Percentiles rank a stretch among this genome's conserved stretches.
Conservation (phyloP, 306 rosid species). For the Acacia crassicarpa region DNA sequence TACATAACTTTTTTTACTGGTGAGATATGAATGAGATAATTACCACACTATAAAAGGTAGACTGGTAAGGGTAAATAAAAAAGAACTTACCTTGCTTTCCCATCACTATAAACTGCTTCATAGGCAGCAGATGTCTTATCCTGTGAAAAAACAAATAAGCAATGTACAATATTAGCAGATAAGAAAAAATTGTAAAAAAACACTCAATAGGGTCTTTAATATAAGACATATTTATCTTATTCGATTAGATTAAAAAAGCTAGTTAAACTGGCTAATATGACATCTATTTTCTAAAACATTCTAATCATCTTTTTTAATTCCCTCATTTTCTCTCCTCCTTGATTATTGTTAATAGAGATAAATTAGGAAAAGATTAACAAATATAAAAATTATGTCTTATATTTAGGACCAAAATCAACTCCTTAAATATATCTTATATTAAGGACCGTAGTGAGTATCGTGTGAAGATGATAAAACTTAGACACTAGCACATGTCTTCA, state of each 20-base stretch:
- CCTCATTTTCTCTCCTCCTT: too few species aligned
- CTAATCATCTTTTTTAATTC: too few species aligned
- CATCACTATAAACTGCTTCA: slow-evolving; percentile 47
- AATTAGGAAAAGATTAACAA: too few species aligned
- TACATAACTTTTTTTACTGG: neutral
- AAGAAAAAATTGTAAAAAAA: neutral
- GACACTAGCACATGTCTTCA: neutral
- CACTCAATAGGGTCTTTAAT: neutral
- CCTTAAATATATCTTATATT: too few species aligned
- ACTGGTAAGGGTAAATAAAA: neutral
- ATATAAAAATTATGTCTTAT: too few species aligned
- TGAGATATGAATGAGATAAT: neutral
- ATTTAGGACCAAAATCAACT: too few species aligned
- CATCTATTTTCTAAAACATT: too few species aligned
- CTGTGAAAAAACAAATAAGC: slow-evolving; percentile 18
- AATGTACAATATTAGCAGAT: neutral
- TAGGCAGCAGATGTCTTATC: slow-evolving; percentile 45
- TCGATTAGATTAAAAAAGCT: too few species aligned
- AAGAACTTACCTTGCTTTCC: slow-evolving; percentile 40
- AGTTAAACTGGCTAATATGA: too few species aligned
- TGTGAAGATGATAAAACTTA: neutral
- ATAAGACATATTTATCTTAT: too few species aligned
- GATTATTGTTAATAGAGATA: too few species aligned
- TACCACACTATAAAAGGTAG: neutral
- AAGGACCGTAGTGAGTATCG: neutral